phyloP scores from a whole-genome alignment of 176 grass and related monocot genomes.

The Coix lacrymajobi region DNA sequence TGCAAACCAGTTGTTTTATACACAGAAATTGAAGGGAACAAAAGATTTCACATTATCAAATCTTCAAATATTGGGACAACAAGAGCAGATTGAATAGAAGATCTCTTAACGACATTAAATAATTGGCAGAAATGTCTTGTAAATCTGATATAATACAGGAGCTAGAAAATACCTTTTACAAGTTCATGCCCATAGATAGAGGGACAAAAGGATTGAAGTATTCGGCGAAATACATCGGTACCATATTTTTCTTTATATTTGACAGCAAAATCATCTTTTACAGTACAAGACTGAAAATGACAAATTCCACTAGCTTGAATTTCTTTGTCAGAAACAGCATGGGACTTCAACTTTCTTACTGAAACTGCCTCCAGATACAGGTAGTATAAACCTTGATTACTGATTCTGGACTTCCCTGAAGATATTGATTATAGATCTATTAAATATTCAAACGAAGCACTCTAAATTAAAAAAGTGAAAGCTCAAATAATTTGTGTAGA shows the following conservation, averaged over 20 bases:
- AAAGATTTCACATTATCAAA: not conserved
- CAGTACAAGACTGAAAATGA: constrained; percentile 48
- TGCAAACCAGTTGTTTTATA: not conserved
- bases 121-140: not conserved
- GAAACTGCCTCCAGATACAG: constrained; percentile 89
- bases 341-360: constrained; percentile 52
- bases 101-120: not conserved
- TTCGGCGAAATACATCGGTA: constrained; percentile 71
- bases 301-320: constrained; percentile 31
- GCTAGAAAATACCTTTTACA: constrained; percentile 80
- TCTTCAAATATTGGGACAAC: not conserved
- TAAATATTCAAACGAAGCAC: constrained; percentile 11
- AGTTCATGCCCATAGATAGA: constrained; percentile 97
- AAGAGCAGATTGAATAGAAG: not conserved
- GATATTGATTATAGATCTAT: constrained; percentile 15
- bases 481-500: not conserved
- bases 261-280: constrained; percentile 50
- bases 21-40: not conserved
- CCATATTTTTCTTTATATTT: constrained; percentile 67
- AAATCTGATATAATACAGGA: not conserved
- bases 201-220: constrained; percentile 91
- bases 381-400: constrained; percentile 73
- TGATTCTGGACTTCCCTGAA: constrained; percentile 77
- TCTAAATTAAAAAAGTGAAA: constrained; percentile 4
- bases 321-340: constrained; percentile 38